Base-by-base conservation (phyloP, 2,329 filamentous ascomycete genomes). In the Coniochaeta prunicola region DNA sequence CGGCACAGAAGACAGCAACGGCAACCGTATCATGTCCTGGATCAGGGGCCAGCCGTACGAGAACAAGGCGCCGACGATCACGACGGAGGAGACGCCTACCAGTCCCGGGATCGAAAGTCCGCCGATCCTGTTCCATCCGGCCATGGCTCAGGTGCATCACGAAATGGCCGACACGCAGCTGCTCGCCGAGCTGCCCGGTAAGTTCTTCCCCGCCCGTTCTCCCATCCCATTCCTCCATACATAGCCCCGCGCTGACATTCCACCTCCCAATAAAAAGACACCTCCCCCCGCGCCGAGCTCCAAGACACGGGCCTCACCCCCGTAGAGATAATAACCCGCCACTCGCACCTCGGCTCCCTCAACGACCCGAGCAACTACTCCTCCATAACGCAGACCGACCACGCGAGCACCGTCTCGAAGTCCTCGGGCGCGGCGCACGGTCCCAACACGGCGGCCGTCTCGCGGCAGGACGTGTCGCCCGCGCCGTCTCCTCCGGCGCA, bases 1-100 rank as follows among this genome's bases (percentile, higher is more conserved):
- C 2, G 71, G 73, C 4, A 78, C 76, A 0, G 77, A 80, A 40
- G 78, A 81, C 57, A 75, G 76, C 48, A 74, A 74, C 28, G 73
- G 76, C 42, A 72, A 74, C 58, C 75, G 77, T 36, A 79, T 85
- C 64, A 66, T 76, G 12, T 76, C 74, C 2, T 86, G 83, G 83
- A 75, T 85, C 57, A 74, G 73, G 57, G 76, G 75, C 9, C 77
- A 80, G 57, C 66, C 69, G 1, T 67, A 60, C 53, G 70, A 73
- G 17, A 66, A 71, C 53, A 83, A 83, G 64, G 72, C 75, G 0
- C 67, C 71, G 1, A 80, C 79, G 0, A 67, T 77, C 57, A 77
- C 76, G 2, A 75, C 74, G 4, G 77, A 78, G 2, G 76, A 78
- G n/a, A 67, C 71, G 0, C 69, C 70, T 0, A 67, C 67, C 6